A percentile compares a stretch with the other conserved stretches of the same genome.
These are phyloP conservation scores for Rhizoclosmatium sp. DNA, from an alignment of 192 early-diverging fungal genomes.

Conservation along the genomic window DNA sequence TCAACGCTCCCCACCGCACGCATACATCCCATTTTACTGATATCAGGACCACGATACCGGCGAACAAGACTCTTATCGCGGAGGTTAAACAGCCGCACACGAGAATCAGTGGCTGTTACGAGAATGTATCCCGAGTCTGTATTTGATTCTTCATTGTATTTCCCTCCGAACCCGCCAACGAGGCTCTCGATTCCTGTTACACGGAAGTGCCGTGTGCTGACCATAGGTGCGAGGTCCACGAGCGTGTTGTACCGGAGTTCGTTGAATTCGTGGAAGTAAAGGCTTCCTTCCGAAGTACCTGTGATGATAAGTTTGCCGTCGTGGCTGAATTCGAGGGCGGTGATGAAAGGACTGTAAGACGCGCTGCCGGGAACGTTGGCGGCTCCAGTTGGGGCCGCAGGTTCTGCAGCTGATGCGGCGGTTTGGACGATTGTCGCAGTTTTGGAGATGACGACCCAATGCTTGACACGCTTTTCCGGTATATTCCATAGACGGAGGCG, in stretches of 20 bases:
- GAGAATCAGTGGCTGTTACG: slow-evolving; percentile 84
- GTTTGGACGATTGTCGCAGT: neutral
- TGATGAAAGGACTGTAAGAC: slow-evolving; percentile 62
- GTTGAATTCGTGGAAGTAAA: slow-evolving; percentile 85
- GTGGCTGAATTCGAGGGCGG: slow-evolving; percentile 78
- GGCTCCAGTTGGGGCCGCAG: neutral
- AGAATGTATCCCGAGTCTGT: slow-evolving; percentile 54
- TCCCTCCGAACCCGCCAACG: slow-evolving; percentile 32
- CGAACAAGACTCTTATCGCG: slow-evolving; percentile 76
- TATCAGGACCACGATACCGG: slow-evolving; percentile 84
- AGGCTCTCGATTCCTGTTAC: slow-evolving; percentile 84
- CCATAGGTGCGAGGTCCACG: slow-evolving; percentile 69
- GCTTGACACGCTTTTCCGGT: slow-evolving; percentile 75
- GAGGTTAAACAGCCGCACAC: slow-evolving; percentile 80
- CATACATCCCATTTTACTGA: slow-evolving; percentile 63
- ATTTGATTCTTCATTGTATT: neutral
- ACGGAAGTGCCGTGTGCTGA: slow-evolving; percentile 72
- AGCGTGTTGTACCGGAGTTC: slow-evolving; percentile 84
- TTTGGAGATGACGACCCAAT: slow-evolving; percentile 75
- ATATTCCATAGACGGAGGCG: slow-evolving; percentile 86
- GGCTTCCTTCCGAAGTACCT: slow-evolving; percentile 78
- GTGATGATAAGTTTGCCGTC: slow-evolving; percentile 76
- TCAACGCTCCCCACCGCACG: slow-evolving; percentile 80
- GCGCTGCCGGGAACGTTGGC: neutral
- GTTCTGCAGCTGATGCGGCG: neutral